Evolutionary conservation across 768 basidiomycete genomes (phyloP).

Genomic region (Suillus americanus): DNA sequence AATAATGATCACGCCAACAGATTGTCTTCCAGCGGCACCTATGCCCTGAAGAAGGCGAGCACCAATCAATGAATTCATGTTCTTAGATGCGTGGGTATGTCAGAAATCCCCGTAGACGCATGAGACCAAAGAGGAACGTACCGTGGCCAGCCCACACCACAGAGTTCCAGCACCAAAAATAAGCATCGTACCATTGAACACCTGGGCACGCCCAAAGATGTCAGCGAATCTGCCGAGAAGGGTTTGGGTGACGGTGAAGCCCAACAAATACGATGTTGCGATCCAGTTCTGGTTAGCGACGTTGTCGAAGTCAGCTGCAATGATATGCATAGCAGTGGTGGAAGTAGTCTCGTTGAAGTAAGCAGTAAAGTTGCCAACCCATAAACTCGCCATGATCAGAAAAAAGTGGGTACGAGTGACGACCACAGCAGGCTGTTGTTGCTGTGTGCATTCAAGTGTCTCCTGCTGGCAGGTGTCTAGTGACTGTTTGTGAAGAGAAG

Average conservation of each 20-base stretch:
- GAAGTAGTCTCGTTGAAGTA: slow-evolving; percentile 36
- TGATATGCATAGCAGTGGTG: slow-evolving; percentile 37
- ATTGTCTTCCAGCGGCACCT: slow-evolving; percentile 36
- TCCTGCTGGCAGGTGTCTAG: slow-evolving; percentile 6
- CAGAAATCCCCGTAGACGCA: neutral
- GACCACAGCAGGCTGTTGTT: slow-evolving; percentile 26
- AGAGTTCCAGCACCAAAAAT: slow-evolving; percentile 34
- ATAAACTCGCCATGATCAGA: slow-evolving; percentile 33
- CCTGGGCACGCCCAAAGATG: slow-evolving; percentile 34
- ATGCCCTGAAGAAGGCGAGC: slow-evolving; percentile 38
- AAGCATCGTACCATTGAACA: slow-evolving; percentile 35
- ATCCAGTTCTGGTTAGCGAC: slow-evolving; percentile 36
- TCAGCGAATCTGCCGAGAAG: slow-evolving; percentile 35
- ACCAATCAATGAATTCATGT: slow-evolving; percentile 34
- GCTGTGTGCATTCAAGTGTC: neutral
- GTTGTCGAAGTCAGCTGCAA: slow-evolving; percentile 27
- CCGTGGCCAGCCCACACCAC: slow-evolving; percentile 33
- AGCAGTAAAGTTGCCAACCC: slow-evolving; percentile 36
- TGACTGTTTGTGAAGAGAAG: slow-evolving; percentile 4
- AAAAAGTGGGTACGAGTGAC: slow-evolving; percentile 31
- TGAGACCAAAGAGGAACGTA: slow-evolving; percentile 13
- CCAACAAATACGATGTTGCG: slow-evolving; percentile 34
- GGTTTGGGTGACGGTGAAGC: slow-evolving; percentile 37
- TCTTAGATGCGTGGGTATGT: slow-evolving; percentile 20
- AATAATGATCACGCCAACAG: slow-evolving; percentile 35